phyloP scores from a whole-genome alignment of 352 stramenopile species.

The Phytophthora hybrid region DNA sequence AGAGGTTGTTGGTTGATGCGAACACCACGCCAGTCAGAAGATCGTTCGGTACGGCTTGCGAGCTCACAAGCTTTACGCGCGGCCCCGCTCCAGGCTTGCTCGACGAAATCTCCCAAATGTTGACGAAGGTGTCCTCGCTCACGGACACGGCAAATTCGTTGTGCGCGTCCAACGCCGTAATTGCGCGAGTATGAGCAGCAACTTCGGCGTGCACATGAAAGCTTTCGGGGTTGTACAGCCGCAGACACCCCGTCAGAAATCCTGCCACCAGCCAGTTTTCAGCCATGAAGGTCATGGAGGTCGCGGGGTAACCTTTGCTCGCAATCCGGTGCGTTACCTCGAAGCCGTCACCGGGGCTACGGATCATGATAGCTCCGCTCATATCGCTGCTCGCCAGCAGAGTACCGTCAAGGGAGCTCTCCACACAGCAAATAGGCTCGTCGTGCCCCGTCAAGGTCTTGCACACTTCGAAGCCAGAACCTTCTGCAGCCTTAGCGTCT shows the following conservation, averaged over 20 bases:
- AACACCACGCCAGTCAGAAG: slow-evolving; percentile 71
- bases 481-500: slow-evolving; percentile 52
- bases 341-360: slow-evolving; percentile 60
- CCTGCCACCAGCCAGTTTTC: slow-evolving; percentile 65
- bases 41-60: slow-evolving; percentile 69
- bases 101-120: slow-evolving; percentile 69
- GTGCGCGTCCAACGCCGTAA: slow-evolving; percentile 68
- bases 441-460: slow-evolving; percentile 67
- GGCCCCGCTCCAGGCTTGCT: slow-evolving; percentile 30
- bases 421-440: slow-evolving; percentile 66
- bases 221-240: slow-evolving; percentile 58
- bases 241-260: slow-evolving; percentile 68
- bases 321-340: slow-evolving; percentile 70
- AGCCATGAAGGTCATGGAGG: slow-evolving; percentile 60
- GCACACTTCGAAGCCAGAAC: slow-evolving; percentile 67
- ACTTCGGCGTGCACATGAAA: slow-evolving; percentile 72
- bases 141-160: slow-evolving; percentile 68
- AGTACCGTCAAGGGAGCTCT: slow-evolving; percentile 46
- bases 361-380: slow-evolving; percentile 65
- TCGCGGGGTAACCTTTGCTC: slow-evolving; percentile 54
- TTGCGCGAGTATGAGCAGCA: slow-evolving; percentile 69
- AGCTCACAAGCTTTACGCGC: slow-evolving; percentile 64
- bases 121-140: slow-evolving; percentile 82
- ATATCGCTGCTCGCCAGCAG: slow-evolving; percentile 70
- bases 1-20: slow-evolving; percentile 50